phyloP scores from a whole-genome alignment of 441 rosid species.

The Aleurites moluccanus region DNA sequence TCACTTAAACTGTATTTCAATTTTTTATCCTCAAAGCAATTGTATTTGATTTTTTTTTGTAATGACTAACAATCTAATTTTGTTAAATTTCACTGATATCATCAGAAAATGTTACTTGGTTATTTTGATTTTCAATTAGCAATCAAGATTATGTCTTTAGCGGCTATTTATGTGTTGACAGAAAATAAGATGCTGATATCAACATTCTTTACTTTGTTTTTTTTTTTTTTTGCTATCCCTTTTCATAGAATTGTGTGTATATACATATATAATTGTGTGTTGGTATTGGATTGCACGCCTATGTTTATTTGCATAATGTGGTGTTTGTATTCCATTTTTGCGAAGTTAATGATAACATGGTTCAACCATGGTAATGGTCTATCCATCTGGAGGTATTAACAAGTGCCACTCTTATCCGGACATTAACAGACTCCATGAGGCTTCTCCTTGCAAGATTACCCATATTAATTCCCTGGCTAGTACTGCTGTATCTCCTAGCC shows the following conservation, averaged over 20 bases:
- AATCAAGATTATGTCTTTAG: neutral
- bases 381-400: constrained; percentile 46
- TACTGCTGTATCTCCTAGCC: constrained; percentile 29
- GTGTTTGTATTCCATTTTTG: neutral
- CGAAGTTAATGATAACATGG: constrained; percentile 45
- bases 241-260: no score
- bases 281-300: neutral
- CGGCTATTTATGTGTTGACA: neutral
- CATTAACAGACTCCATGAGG: constrained; percentile 25
- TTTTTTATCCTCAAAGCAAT: neutral
- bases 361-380: constrained; percentile 55
- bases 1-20: neutral
- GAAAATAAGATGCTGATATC: neutral
- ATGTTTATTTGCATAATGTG: neutral
- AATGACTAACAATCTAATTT: neutral
- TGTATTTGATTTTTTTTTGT: neutral
- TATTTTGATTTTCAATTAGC: neutral
- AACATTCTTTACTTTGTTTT: neutral
- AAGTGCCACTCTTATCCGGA: constrained; percentile 30
- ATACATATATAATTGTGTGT: neutral
- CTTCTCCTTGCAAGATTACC: constrained; percentile 28
- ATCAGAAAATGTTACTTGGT: neutral
- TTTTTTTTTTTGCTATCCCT: no score
- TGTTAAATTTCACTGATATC: neutral
- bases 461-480: constrained; percentile 30